These are phyloP conservation scores for Aspergillus incahuasiensis DNA, from an alignment of 495 filamentous ascomycete species.

Conservation along the genomic window DNA sequence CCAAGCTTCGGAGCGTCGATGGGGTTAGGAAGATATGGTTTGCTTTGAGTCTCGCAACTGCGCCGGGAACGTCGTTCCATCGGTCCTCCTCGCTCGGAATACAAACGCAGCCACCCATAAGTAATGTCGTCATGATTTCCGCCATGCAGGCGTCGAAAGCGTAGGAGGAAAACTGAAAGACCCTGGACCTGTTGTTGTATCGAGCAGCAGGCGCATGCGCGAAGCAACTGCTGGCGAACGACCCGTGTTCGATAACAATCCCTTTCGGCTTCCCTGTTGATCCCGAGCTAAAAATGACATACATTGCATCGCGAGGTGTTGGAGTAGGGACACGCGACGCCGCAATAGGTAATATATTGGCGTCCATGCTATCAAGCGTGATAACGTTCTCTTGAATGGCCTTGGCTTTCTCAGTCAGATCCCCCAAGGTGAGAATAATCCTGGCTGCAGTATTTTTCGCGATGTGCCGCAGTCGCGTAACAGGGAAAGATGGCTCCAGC, in stretches of 20 bases:
- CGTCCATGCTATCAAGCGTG: neutral
- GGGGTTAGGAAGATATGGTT: neutral
- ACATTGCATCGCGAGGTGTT: neutral
- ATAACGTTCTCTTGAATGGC: neutral
- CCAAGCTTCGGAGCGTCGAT: neutral
- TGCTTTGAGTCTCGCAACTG: neutral
- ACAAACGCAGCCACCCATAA: slow-evolving; percentile 18
- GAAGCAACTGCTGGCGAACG: neutral
- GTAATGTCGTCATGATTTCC: neutral
- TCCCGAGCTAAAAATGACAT: neutral
- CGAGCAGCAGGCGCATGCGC: neutral
- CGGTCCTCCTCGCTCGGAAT: neutral
- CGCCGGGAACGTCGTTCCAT: neutral
- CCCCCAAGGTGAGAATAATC: too few species aligned
- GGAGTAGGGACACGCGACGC: neutral
- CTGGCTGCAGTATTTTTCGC: too few species aligned
- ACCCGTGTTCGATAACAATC: neutral
- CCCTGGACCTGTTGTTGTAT: neutral
- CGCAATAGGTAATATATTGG: too few species aligned
- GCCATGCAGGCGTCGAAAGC: neutral
- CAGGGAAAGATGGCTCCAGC: too few species aligned
- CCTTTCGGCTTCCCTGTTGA: neutral
- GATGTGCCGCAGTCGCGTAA: too few species aligned
- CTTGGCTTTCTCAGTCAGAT: neutral
- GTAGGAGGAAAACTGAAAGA: neutral